phyloP scores from a whole-genome alignment of 257 asterid genomes.

The Penstemon eatonii region DNA sequence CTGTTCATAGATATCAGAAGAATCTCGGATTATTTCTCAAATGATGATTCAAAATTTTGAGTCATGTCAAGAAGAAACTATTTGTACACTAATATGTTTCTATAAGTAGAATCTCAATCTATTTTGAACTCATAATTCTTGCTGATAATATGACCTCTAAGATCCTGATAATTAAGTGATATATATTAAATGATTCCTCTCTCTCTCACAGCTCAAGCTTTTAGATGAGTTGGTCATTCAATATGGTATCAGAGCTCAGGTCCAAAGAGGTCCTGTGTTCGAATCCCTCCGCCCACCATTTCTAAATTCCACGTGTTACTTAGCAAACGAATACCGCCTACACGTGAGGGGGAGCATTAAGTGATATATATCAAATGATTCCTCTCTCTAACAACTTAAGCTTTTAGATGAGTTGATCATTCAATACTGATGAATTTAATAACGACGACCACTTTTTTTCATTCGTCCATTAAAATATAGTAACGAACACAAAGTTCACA shows the following conservation, averaged over 20 bases:
- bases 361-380: no score
- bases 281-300: no score
- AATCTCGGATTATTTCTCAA: constrained; percentile 23
- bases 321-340: no score
- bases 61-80: background rate
- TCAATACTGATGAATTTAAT: background rate
- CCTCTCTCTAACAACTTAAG: no score
- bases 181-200: background rate
- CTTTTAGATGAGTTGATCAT: no score
- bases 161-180: background rate
- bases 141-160: background rate
- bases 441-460: background rate
- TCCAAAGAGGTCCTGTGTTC: no score
- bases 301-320: no score
- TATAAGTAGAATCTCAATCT: background rate
- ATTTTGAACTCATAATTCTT: background rate
- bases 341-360: no score
- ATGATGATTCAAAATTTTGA: background rate
- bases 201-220: no score
- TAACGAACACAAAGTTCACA: background rate
- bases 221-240: no score
- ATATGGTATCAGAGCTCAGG: no score
- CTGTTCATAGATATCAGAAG: constrained; percentile 41
- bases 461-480: background rate
- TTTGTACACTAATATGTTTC: background rate